Base-by-base conservation (phyloP, 352 stramenopile genomes). In the Pythium biforme region DNA sequence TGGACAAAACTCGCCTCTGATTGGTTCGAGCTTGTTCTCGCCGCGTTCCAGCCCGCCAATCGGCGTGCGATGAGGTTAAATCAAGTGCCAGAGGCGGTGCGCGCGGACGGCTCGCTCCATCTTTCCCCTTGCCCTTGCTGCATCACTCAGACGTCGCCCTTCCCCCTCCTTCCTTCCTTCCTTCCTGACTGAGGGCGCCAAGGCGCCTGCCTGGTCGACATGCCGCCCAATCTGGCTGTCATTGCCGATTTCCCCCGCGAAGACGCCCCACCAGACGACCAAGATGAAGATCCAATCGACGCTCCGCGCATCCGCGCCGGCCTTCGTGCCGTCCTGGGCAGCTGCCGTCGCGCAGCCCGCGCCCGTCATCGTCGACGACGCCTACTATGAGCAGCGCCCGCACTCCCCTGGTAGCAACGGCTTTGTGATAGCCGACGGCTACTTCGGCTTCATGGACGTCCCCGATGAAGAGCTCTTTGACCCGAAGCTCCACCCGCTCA, bases 381-480 rank as follows among this genome's bases (percentile, higher is more conserved):
- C 86, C 26, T 87, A 89, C 70, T 88, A 88, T 48, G 55, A 75
- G 50, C 71, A 89, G 62, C 75, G 75, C 40, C 79, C 79, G 45
- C 74, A 86, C 64, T 84, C 75, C 33, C 79, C 77, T 0, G 79
- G 79, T 31, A 82, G 78, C 55, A 55, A 74, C 14, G 82, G 78
- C 50, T 89, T 89, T 47, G 82, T 87, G 62, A 83, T 89, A 57
- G 79, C 76, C 7, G 76, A 89, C 59, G 64, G 67, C 14, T 77
- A 83, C 51, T 81, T 79, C 66, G 25, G 62, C 9, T 47, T 70
- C 49, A 75, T 78, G 17, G 76, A 87, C 48, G 79, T 92, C 50
- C 77, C 83, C 1, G 83, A 92, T 39, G 83, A 92, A 56, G 81
- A 92, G 70, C 72, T 92, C 33, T 92, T 92, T 55, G 81, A 92